Evolutionary conservation across 352 stramenopile species (phyloP), one percentile per base, ranked within the genome.

Genomic region (Poterioochromonas sp.): DNA sequence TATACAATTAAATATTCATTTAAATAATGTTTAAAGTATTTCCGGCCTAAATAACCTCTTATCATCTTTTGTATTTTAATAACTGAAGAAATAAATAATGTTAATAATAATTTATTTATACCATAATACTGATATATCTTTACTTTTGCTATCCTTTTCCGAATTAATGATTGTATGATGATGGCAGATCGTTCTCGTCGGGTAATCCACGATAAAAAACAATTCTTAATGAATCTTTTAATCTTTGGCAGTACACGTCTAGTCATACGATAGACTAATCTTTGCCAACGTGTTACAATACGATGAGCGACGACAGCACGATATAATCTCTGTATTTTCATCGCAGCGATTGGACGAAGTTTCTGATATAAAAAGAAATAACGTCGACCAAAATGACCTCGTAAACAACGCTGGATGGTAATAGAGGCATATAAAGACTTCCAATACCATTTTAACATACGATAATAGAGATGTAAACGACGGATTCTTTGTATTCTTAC

Each of bases 401-500:
- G 69, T 54, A 64, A 20, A 35, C 37, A 5, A 18, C 69, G 69
- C 40, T 76, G 69, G 32, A 76, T 62, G 3, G 69, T 47, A 32
- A 76, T 49, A 12, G 29, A 18, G 18, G 69, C 69, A 43, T 64
- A 64, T 12, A 26, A 3, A n/a, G 20, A 2, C 40, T 29, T 40
- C 69, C 69, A 76, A 15, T 32, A 43, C 12, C 5, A 20, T 51
- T 54, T 32, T 32, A 3, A 8, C n/a, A 64, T 47, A 40, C 69
- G 69, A 26, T 44, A 43, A 5, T 63, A 58, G 2, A 37, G 8
- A 15, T 51, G 12, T 37, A 58, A 15, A 15, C 65, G 65, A 29
- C 65, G 41, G 0, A 74, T 34, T 15, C 69, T 12, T 49, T 76
- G 69, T 64, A 76, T 29, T 41, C 69, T 40, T 29, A 76, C 34